Percentiles rank a stretch among this genome's conserved stretches.
Evolutionary conservation across 352 stramenopile species (phyloP).

Genomic region (Pythium myriotylum): DNA sequence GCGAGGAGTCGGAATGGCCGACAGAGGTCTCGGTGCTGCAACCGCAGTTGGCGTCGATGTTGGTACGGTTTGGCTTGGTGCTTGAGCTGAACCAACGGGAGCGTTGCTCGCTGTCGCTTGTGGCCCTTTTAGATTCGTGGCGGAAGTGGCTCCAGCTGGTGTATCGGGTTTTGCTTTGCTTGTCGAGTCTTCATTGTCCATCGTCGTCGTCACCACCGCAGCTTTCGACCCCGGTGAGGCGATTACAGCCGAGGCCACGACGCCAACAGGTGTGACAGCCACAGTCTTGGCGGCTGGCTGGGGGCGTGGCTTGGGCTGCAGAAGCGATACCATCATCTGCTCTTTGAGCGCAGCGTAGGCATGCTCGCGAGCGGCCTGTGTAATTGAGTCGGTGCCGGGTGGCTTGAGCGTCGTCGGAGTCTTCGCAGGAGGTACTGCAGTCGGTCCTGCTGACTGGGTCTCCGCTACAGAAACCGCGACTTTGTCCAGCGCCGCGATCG

Average conservation of each 20-base stretch:
- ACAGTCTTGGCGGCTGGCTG: constrained; percentile 8
- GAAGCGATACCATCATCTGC: constrained; percentile 53
- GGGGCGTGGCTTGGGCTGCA: constrained; percentile 34
- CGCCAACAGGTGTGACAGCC: neutral
- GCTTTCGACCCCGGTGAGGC: neutral
- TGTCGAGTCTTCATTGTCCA: neutral
- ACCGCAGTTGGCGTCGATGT: neutral
- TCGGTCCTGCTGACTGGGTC: neutral
- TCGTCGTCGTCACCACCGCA: neutral
- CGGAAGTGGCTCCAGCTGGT: neutral
- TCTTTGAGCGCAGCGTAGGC: constrained; percentile 66
- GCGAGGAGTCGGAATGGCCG: neutral
- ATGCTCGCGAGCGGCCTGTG: constrained; percentile 42
- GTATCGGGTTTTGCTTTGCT: neutral
- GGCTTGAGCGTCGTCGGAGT: constrained; percentile 26
- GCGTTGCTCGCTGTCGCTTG: too few species aligned
- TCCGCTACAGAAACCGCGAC: neutral
- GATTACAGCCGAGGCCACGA: neutral
- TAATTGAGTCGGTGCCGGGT: constrained; percentile 21
- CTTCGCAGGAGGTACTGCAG: constrained; percentile 5
- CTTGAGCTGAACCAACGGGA: too few species aligned
- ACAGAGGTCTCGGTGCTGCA: neutral
- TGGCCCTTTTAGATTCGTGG: too few species aligned
- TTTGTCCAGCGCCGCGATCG: constrained; percentile 31
- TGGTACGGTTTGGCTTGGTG: too few species aligned